Base-by-base conservation (phyloP, 768 basidiomycete genomes). In the Lactarius quietus region DNA sequence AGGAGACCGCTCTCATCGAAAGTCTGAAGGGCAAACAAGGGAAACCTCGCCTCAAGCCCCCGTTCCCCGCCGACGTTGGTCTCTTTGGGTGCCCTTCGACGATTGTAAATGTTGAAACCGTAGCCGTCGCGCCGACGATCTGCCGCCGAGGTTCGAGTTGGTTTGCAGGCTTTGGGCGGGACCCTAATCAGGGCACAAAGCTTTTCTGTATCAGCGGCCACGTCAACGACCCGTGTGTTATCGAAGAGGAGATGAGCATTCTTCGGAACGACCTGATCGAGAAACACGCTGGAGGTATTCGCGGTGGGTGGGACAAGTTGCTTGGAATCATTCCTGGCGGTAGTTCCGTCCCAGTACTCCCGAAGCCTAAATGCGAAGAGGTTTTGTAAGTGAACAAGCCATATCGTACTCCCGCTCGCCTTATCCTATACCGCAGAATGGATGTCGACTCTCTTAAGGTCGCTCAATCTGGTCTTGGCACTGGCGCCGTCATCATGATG, bases 181-280 rank as follows among this genome's bases (percentile, higher is more conserved):
- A 92, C 74, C 82, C 94, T 69, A 98, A 99, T 76, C 86, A 92
- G 73, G 96, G 95, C 8, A 97, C 95, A n/a, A 99, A 99, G 79
- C 78, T 98, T 18, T 98, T 86, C 79, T 98, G 96, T 77, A 90
- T 99, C 71, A 92, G 90, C 57, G 96, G 96, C 0, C 96, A 98
- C 72, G 96, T 98, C 70, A 98, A 98, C 79, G 97, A 96, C 76
- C 96, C 96, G 1, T 96, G 93, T 74, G 94, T 97, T n/a, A 85
- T 99, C 31, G 96, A 99, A 80, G 96, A 99, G 77, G 96, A 98
- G 82, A 99, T 98, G 96, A 92, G 91, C 68, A 98, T 98, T 57
- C 94, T 95, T 10, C 76, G 98, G 68, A 88, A 89, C 76, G 96
- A 99, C 56, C 81, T 98, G 60, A 77, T 99, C 59, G 96, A 98